Conservation (phyloP, 1,284 basidiomycete species). For the Termitomyces sp. region DNA sequence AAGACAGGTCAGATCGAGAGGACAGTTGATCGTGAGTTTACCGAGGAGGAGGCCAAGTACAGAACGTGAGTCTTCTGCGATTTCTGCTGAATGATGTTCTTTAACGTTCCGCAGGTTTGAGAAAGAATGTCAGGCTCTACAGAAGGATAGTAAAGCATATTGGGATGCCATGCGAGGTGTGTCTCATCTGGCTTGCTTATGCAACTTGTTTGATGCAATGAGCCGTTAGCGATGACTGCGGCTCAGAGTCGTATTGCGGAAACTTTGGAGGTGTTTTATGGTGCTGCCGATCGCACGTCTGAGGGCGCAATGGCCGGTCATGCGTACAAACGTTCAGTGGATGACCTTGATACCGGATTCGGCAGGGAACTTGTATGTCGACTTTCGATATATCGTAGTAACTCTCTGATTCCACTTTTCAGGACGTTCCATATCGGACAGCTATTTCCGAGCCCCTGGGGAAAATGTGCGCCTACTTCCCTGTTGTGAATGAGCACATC, state of each 20-base stretch:
- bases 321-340: slow-evolving; percentile 92
- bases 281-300: slow-evolving; percentile 75
- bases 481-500: slow-evolving; percentile 91
- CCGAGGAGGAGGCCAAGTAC: slow-evolving; percentile 89
- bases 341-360: slow-evolving; percentile 87
- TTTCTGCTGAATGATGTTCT: not conserved
- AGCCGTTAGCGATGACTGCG: slow-evolving; percentile 76
- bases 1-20: slow-evolving; percentile 98
- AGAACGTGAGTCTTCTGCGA: slow-evolving; percentile 58
- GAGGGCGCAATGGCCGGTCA: slow-evolving; percentile 97
- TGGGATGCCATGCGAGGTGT: slow-evolving; percentile 90
- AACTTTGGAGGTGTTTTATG: slow-evolving; percentile 92
- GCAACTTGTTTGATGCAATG: not conserved
- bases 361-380: slow-evolving; percentile 75
- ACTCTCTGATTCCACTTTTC: not conserved
- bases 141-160: slow-evolving; percentile 95
- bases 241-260: slow-evolving; percentile 94
- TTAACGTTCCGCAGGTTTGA: slow-evolving; percentile 62
- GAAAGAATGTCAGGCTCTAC: slow-evolving; percentile 87
- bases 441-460: slow-evolving; percentile 94
- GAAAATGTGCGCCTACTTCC: slow-evolving; percentile 95
- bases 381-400: not conserved
- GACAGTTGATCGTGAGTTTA: slow-evolving; percentile 91
- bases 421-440: slow-evolving; percentile 93
- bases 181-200: slow-evolving; percentile 20